Evolutionary conservation across 805 yeast species (phyloP), one percentile per base, ranked within the genome.

Genomic region (Priceomyces carsonii): DNA sequence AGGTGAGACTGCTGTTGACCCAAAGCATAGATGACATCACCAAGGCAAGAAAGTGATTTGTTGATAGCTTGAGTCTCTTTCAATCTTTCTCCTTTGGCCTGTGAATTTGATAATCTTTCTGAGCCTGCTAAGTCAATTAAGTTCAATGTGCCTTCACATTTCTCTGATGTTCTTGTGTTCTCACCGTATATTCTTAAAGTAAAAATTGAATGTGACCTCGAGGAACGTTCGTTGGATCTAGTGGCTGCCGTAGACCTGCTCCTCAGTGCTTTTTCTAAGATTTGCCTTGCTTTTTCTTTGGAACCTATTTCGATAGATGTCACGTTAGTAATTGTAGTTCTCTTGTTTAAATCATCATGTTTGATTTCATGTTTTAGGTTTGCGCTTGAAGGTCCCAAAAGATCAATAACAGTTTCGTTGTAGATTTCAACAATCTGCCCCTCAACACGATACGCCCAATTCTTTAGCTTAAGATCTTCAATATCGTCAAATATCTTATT

Each of bases 71-170:
- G 91, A 0, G 98, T 90, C 58, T 91, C 99, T 44, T 77, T 76
- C 18, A 91, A 63, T 32, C 97, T 62, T 8, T 81, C 85, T 0
- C 97, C 97, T 1, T 76, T 73, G 0, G 79, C 95, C 50, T 81
- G 85, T 0, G 96, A 85, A 12, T 76, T 71, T 7, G 80, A 59
- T 10, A 90, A 66, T 38, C 98, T 69, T 63, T 91, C 99, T 0
- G 96, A 87, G 2, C 99, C 99, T 0, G 99, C 99, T 36, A 91
- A 67, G 61, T 91, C 99, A 32, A 93, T 80, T 36, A 91, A 63
- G 51, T 91, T 90, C 38, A 91, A 64, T 2, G 76, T 71, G 8
- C 96, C 93, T n/a, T 52, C 45, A 32, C 62, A 49, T 1, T 43
- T 40, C 18, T 75, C 76, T 0, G 77, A 75, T 0, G 83, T 77